Evolutionary conservation across 1,139 yeast species (phyloP).

Genomic region (Hyphopichia wangnamkhiaoensis): DNA sequence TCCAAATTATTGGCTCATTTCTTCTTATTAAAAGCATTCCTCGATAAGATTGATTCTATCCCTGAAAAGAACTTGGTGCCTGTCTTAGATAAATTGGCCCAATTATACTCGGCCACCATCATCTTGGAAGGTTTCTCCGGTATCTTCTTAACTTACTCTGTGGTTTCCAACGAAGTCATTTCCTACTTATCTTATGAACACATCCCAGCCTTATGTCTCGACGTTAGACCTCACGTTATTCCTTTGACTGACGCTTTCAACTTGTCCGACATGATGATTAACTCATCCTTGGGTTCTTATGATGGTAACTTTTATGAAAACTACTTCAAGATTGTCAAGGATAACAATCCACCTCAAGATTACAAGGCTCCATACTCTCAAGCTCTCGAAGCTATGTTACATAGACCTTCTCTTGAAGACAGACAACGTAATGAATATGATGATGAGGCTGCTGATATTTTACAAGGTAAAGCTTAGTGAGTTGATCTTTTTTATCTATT

Average conservation of each 20-base stretch:
- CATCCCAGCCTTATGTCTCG: conserved; percentile 46
- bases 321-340: conserved; percentile 58
- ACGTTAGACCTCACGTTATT: conserved; percentile 69
- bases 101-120: conserved; percentile 66
- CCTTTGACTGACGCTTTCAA: conserved; percentile 90
- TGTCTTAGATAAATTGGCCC: conserved; percentile 32
- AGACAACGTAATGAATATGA: conserved; percentile 52
- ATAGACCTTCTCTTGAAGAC: conserved; percentile 48
- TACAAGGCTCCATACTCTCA: conserved; percentile 64
- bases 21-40: conserved; percentile 50
- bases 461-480: conserved; percentile 13
- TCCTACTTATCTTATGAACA: conserved; percentile 45
- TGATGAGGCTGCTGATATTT: conserved; percentile 39
- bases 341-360: conserved; percentile 51
- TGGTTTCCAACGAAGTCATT: conserved; percentile 49
- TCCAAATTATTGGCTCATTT: conserved; percentile 66
- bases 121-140: conserved; percentile 75
- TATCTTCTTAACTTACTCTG: conserved; percentile 67
- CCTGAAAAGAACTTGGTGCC: conserved; percentile 24
- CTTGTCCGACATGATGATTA: conserved; percentile 79
- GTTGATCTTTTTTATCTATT: too few species aligned
- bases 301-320: conserved; percentile 87
- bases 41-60: conserved; percentile 28
- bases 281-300: conserved; percentile 81
- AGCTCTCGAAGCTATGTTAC: conserved; percentile 52